Conservation (phyloP, 306 rosid genomes). For the Betula pendula region DNA sequence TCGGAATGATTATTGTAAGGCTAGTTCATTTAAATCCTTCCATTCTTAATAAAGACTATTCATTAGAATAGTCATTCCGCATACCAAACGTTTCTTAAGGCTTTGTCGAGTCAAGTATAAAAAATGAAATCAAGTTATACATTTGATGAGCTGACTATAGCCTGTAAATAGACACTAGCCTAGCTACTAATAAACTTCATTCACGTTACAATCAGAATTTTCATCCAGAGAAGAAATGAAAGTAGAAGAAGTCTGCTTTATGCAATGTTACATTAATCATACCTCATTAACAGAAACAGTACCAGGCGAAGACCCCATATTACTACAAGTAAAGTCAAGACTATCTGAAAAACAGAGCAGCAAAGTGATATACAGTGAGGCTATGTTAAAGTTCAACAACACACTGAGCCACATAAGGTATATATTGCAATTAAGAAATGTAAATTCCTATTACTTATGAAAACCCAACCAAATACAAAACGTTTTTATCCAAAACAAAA, state of each 20-base stretch:
- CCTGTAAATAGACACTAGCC: background rate
- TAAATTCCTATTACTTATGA: background rate
- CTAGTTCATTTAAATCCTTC: too few species aligned
- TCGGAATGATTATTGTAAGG: too few species aligned
- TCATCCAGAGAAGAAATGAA: background rate
- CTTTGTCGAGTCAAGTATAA: background rate
- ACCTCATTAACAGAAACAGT: conserved; percentile 78
- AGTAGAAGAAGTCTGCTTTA: background rate
- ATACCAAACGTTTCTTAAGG: too few species aligned
- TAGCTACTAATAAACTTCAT: background rate
- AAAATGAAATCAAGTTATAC: background rate
- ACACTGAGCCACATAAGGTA: background rate
- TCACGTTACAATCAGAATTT: background rate
- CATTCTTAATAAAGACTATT: too few species aligned
- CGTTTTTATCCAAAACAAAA: background rate
- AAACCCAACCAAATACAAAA: background rate
- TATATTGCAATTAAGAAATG: background rate
- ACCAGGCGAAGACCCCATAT: conserved; percentile 90
- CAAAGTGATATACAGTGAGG: background rate
- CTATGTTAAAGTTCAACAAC: background rate
- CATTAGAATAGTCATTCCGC: too few species aligned
- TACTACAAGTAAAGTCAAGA: conserved; percentile 72
- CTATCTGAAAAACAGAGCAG: conserved; percentile 49
- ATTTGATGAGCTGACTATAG: background rate
- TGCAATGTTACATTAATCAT: background rate